Evolutionary conservation across 1,139 yeast genomes (phyloP), one percentile per base, ranked within the genome.

Genomic region (Yamadazyma atmosphaerica): DNA sequence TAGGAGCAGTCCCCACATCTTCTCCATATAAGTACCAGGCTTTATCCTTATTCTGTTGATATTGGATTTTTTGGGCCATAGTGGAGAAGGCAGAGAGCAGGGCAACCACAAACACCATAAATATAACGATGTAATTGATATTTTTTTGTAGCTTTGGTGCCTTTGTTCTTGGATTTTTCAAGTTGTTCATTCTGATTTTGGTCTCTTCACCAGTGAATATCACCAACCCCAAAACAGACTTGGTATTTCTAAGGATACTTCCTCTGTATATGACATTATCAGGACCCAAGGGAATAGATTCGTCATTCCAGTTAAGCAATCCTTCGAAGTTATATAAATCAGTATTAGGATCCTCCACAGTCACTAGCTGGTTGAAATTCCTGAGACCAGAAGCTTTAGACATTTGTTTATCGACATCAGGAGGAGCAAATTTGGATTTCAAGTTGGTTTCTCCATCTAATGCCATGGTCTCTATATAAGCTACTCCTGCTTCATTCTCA

Each of bases 281-380:
- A 9, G 88, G 79, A 0, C 87, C 86, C 32, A 94, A 62, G 0
- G 98, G 83, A 50, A 72, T 74, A 1, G 46, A 45, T 35, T 55
- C 59, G 25, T 46, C 58, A 30, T 53, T 45, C 10, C 57, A 26
- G 19, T 42, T 41, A 32, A 60, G 49, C 12, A 58, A 55, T 4
- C 97, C 98, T 58, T 90, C 96, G 60, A 87, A 94, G 54, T 88
- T 90, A 68, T 92, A 92, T 33, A 94, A 67, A 62, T 92, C 97
- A 31, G 76, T 68, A 58, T 94, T 92, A 4, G 98, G 98, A 54
- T 92, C 96, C 59, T 92, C 98, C 3, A 83, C 78, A 0, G 84
- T 79, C 2, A 85, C 68, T 13, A 74, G 59, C 1, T 81, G 81
- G 19, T 71, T 65, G 12, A 80, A 58, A 29, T 67, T 62, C 25